Evolutionary conservation across 179 eudicot species (phyloP).

Genomic region (Sideroxylon spinosum): DNA sequence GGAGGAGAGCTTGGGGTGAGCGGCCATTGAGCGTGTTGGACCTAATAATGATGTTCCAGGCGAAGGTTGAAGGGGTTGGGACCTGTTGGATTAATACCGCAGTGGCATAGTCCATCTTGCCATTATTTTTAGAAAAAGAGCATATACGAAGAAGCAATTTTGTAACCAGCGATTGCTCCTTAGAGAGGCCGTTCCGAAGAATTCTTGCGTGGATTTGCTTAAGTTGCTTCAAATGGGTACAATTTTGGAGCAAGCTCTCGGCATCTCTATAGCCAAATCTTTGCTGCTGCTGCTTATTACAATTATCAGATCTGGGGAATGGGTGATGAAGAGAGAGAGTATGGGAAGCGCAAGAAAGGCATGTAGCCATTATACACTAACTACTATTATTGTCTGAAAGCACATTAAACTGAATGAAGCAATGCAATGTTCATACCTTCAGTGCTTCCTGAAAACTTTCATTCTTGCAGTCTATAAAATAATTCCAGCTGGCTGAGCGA

Average conservation of each 20-base stretch:
- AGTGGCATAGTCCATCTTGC: slow-evolving; percentile 38
- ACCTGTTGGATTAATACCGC: slow-evolving; percentile 32
- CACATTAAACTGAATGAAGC: no score
- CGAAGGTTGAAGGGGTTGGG: slow-evolving; percentile 32
- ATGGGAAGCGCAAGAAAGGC: slow-evolving; percentile 25
- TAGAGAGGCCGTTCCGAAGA: slow-evolving; percentile 29
- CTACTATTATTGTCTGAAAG: background rate
- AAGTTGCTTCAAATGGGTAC: slow-evolving; percentile 35
- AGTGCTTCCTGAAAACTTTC: no score
- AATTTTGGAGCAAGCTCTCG: slow-evolving; percentile 35
- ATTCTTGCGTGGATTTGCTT: slow-evolving; percentile 57
- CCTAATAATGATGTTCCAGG: slow-evolving; percentile 57
- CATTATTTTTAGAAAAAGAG: slow-evolving; percentile 21
- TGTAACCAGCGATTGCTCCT: slow-evolving; percentile 24
- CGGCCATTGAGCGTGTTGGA: slow-evolving; percentile 31
- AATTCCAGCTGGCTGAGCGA: no score
- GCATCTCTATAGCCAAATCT: slow-evolving; percentile 23
- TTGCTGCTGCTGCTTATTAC: slow-evolving; percentile 1
- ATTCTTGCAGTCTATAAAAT: no score
- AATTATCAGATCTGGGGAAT: background rate
- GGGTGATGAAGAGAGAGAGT: slow-evolving; percentile 13
- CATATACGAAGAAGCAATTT: slow-evolving; percentile 39
- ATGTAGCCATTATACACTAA: slow-evolving; percentile 17
- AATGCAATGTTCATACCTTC: no score
- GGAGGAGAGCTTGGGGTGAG: slow-evolving; percentile 28